Base-by-base conservation (phyloP, 441 rosid genomes). In the Arabidopsis lyrata region DNA sequence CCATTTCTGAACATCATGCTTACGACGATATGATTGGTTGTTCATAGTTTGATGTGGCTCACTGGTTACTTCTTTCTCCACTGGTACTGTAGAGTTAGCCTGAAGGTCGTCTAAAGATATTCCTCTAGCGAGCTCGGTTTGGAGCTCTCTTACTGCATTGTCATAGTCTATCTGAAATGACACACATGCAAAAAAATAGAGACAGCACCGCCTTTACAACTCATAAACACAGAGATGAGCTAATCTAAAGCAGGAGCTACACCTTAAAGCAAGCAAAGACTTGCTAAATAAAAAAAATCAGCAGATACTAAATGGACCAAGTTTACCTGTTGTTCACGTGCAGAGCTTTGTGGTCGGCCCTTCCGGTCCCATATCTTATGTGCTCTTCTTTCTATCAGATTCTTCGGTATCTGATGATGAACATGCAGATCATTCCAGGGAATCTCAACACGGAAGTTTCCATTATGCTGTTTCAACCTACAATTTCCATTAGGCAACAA, bases 371-470 rank as follows among this genome's bases (percentile, higher is more conserved):
- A 87, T 49, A 81, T 83, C 49, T 71, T 78, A 82, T 78, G 79
- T n/a, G 90, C 91, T 72, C 83, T 82, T 67, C 70, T 73, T 65
- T 83, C 87, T 61, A 86, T 78, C 72, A 84, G 61, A 63, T 83
- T 83, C 77, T 80, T 83, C 5, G 88, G 81, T 79, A 87, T 78
- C 27, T 53, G 68, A 36, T 76, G 81, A 70, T 65, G 45, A 63
- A 66, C 50, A 73, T 34, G 74, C 64, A 78, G 79, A 58, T 82
- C 86, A 60, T 65, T 78, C 83, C 85, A 82, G 36, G 91, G 90
- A 41, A 89, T 78, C 75, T 89, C 86, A 34, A 89, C 75, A 59
- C 77, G 81, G 78, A 85, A 89, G 75, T 89, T 89, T 50, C 94
- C 90, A 73, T 66, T 82, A 63, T 84, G 82, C 74, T 87, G 79